Conservation (phyloP, 352 stramenopile species). For the Pythium phragmiticola region DNA sequence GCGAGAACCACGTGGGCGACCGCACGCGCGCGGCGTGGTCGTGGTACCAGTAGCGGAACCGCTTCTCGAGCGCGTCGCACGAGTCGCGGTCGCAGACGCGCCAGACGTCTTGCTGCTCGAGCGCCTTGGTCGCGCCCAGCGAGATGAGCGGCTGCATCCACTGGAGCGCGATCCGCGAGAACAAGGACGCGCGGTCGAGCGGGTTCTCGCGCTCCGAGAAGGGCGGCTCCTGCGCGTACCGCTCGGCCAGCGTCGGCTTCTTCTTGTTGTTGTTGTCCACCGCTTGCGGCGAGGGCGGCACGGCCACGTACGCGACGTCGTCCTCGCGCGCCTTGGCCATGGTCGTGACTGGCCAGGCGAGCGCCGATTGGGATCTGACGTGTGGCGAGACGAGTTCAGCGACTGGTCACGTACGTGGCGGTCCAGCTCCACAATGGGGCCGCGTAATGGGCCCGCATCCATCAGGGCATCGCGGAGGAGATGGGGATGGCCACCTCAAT, state of each 20-base stretch:
- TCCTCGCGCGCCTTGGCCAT: constrained; percentile 13
- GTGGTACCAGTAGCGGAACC: constrained; percentile 25
- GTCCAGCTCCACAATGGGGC: neutral
- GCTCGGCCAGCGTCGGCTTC: constrained; percentile 15
- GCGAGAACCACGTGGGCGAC: constrained; percentile 6
- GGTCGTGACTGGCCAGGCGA: neutral
- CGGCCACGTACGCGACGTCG: constrained; percentile 16
- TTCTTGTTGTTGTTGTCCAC: neutral
- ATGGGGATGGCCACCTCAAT: neutral
- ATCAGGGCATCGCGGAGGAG: too few relatives aligned
- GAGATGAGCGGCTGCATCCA: constrained; percentile 44
- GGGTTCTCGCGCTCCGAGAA: constrained; percentile 30
- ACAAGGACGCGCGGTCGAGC: constrained; percentile 31
- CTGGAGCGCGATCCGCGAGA: constrained; percentile 30
- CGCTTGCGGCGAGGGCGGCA: constrained; percentile 21
- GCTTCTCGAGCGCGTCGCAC: constrained; percentile 28
- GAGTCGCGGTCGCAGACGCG: constrained; percentile 28
- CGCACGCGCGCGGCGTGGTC: neutral
- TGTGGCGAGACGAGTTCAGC: neutral
- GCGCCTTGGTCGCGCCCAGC: constrained; percentile 31
- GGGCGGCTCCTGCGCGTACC: constrained; percentile 32
- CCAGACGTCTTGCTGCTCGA: constrained; percentile 48
- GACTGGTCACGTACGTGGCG: neutral
- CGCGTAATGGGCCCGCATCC: too few relatives aligned
- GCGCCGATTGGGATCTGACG: neutral